A percentile compares a stretch with the other conserved stretches of the same genome.
These are phyloP conservation scores for Heterobasidion irregulare DNA, from an alignment of 1,284 basidiomycete species.

Conservation along the genomic window DNA sequence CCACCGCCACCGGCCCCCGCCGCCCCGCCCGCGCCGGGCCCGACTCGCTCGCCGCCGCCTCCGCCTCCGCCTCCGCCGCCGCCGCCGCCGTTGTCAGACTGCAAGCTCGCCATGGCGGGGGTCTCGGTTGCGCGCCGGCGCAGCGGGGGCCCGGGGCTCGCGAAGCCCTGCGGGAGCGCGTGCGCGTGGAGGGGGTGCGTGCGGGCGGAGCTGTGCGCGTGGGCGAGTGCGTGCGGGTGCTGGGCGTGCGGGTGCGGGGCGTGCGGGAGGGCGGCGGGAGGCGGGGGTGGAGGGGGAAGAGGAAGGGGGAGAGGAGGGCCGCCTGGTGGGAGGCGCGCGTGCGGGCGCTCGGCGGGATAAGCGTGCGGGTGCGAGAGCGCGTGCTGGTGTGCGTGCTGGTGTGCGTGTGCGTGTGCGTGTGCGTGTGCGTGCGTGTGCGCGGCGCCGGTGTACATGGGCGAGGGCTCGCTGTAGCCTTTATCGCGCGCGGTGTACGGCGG, in stretches of 20 bases:
- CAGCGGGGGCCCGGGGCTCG: constrained; percentile 11
- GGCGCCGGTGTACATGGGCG: constrained; percentile 21
- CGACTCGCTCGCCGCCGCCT: not conserved
- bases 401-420: constrained; percentile 6
- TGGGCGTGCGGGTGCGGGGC: too few relatives aligned
- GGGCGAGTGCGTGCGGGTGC: too few relatives aligned
- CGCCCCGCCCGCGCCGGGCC: too few relatives aligned
- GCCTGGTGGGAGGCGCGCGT: too few relatives aligned
- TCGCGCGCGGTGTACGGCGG: not conserved
- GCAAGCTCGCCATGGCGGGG: constrained; percentile 24
- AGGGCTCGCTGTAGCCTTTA: constrained; percentile 15
- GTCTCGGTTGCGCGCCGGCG: constrained; percentile 11
- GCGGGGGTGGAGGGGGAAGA: too few relatives aligned
- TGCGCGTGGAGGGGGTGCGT: too few relatives aligned
- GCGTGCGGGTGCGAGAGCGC: constrained; percentile 10
- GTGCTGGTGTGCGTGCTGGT: constrained; percentile 7
- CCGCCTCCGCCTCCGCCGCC: constrained; percentile 10
- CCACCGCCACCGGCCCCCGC: not conserved
- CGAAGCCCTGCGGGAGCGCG: constrained; percentile 1
- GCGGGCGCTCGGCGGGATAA: too few relatives aligned
- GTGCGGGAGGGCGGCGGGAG: too few relatives aligned
- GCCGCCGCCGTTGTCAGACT: constrained; percentile 10
- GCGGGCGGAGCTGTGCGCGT: too few relatives aligned
- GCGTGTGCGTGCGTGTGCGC: too few relatives aligned
- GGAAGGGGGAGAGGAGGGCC: too few relatives aligned